A percentile compares a stretch with the other conserved stretches of the same genome.
phyloP scores from a whole-genome alignment of 2,329 filamentous ascomycete genomes.

The Shiraia sp. region DNA sequence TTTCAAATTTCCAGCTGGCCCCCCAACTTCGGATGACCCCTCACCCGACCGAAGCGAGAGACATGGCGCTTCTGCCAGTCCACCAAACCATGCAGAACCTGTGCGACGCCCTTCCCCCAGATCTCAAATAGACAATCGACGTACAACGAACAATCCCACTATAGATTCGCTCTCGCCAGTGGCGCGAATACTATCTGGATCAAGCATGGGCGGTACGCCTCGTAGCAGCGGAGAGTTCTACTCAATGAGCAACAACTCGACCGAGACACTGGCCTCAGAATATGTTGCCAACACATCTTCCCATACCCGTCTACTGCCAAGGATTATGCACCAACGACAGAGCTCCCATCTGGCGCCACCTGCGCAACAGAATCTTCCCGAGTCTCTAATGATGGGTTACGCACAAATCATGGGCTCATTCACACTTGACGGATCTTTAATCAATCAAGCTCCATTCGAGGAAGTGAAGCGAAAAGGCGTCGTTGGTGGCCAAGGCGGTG shows the following conservation, averaged over 20 bases:
- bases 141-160: conserved; percentile 45
- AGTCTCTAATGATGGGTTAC: conserved; percentile 96
- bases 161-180: conserved; percentile 63
- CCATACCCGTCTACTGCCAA: conserved; percentile 52
- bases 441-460: conserved; percentile 89
- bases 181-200: conserved; percentile 74
- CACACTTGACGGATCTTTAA: conserved; percentile 84
- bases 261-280: conserved; percentile 89
- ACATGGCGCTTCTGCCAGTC: conserved; percentile 6
- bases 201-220: conserved; percentile 75
- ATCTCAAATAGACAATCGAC: conserved; percentile 18
- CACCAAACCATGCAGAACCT: conserved; percentile 48
- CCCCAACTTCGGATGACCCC: conserved; percentile 34
- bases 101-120: conserved; percentile 27
- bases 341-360: conserved; percentile 39
- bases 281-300: conserved; percentile 60
- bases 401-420: conserved; percentile 93
- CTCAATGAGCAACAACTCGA: conserved; percentile 90
- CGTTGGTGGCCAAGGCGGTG: conserved; percentile 78
- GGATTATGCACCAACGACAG: conserved; percentile 32
- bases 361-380: conserved; percentile 55
- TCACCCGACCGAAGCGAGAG: conserved; percentile 24
- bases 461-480: conserved; percentile 95
- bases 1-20: conserved; percentile 61
- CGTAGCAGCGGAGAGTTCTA: conserved; percentile 95